Base-by-base conservation (phyloP, 257 asterid genomes). In the Avicennia marina region DNA sequence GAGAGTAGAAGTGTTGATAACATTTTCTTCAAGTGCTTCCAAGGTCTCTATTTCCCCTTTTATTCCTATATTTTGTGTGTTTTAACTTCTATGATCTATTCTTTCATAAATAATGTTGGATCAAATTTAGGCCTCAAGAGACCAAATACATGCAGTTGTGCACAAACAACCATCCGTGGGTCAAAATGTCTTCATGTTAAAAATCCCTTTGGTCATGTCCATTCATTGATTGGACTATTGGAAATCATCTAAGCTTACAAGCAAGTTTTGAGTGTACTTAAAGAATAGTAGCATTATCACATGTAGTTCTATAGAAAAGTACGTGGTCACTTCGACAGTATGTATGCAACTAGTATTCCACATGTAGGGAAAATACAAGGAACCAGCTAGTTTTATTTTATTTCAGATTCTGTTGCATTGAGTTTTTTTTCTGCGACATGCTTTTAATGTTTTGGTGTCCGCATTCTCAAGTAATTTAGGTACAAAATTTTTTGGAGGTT, bases 301-400 rank as follows among this genome's bases (percentile, higher is more conserved):
- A 29, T 38, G 50, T 8, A 52, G 31, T 32, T 34, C 46, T 20
- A 54, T 54, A 45, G 44, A 31, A 53, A 24, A 53, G 29, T 29
- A 32, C 15, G 15, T 15, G 8, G 42, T 34, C 27, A 11, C 60
- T 36, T 17, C 36, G 33, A 43, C 12, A 55, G 21, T 43, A 38
- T 34, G 36, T 16, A 40, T 8, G 22, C 12, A 33, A 34, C 33
- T 20, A 34, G 58, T 17, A 5, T 51, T 53, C 29, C 63, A 20
- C 5, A 7, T 64, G 7, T 40, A 47, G 50, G 60, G 27, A 62
- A 62, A 48, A 61, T 62, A 45, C 69, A 54, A 20, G 13, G 64
- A 68, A 68, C 59, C 64, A 52, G 53, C 63, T 38, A n/a, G 22
- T 44, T 59, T 49, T 51, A 33, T 29, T 18, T 51, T 63, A 26